A percentile compares a stretch with the other conserved stretches of the same genome.
These are phyloP conservation scores for Aspergillus unguis DNA, from an alignment of 2,329 filamentous ascomycete genomes.

Conservation along the genomic window DNA sequence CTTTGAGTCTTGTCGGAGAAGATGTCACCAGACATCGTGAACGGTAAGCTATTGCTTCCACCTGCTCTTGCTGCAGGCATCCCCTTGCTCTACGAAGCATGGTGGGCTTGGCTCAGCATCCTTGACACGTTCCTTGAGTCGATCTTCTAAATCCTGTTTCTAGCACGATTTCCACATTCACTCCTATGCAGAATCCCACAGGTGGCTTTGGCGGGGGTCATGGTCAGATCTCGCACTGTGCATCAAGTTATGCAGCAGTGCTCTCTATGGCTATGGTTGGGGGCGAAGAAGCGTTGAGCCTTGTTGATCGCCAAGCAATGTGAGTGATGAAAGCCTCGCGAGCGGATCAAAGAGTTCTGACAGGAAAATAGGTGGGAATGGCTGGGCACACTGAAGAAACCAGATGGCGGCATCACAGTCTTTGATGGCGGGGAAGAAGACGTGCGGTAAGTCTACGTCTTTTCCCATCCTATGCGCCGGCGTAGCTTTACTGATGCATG, in stretches of 20 bases:
- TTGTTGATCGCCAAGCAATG: conserved; percentile 78
- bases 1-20: conserved; percentile 70
- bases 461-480: conserved; percentile 10
- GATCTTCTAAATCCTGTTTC: conserved; percentile 9
- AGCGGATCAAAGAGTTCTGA: conserved; percentile 20
- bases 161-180: conserved; percentile 68
- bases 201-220: conserved; percentile 95
- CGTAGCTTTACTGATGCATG: conserved; percentile 18
- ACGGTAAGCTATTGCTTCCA: conserved; percentile 42
- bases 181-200: conserved; percentile 72
- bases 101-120: no score
- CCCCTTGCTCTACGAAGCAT: not conserved
- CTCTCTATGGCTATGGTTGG: conserved; percentile 76
- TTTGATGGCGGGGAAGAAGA: conserved; percentile 85
- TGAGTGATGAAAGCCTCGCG: conserved; percentile 30
- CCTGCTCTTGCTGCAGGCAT: conserved; percentile 7
- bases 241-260: conserved; percentile 80
- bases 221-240: conserved; percentile 83
- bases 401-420: conserved; percentile 86
- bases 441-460: conserved; percentile 60
- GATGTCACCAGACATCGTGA: conserved; percentile 65
- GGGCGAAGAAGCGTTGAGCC: conserved; percentile 66
- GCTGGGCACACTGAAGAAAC: conserved; percentile 80
- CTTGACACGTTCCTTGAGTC: no score
- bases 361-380: conserved; percentile 67